Conservation (phyloP, 2,329 filamentous ascomycete genomes). For the Nemania sp. region DNA sequence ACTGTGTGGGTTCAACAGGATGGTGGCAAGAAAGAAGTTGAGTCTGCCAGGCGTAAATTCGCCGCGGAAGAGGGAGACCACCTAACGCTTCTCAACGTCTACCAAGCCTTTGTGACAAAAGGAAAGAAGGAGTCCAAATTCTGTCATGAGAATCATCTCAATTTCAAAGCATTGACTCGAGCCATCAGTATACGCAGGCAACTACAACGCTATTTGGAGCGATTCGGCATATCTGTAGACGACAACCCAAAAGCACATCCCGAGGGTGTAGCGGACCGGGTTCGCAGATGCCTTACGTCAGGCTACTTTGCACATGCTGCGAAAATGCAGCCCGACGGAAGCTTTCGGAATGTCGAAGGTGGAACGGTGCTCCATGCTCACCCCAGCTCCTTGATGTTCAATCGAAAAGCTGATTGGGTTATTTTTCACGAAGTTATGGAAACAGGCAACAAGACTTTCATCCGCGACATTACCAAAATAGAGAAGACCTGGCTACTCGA, state of each 20-base stretch:
- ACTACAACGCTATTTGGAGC: constrained; percentile 82
- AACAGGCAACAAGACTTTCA: constrained; percentile 84
- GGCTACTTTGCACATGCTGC: constrained; percentile 95
- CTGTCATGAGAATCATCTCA: constrained; percentile 84
- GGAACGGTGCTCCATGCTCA: constrained; percentile 81
- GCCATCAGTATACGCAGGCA: constrained; percentile 87
- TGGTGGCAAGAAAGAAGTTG: constrained; percentile 73
- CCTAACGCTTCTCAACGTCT: constrained; percentile 90
- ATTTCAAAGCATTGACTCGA: constrained; percentile 79
- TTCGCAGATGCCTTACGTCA: constrained; percentile 80
- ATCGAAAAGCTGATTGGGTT: constrained; percentile 94
- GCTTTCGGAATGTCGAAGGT: constrained; percentile 82
- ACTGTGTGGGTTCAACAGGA: constrained; percentile 82
- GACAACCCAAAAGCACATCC: constrained; percentile 57
- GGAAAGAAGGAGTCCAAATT: constrained; percentile 84
- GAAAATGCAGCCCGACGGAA: constrained; percentile 90
- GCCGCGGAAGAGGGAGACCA: constrained; percentile 94
- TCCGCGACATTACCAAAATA: constrained; percentile 89
- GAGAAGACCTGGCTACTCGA: constrained; percentile 91
- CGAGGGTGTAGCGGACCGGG: constrained; percentile 65
- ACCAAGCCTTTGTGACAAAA: constrained; percentile 80
- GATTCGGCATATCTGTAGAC: constrained; percentile 73
- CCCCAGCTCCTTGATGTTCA: constrained; percentile 92
- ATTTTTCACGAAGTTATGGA: constrained; percentile 94
- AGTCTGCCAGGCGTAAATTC: constrained; percentile 77